These are phyloP conservation scores for Ogataea glucozyma DNA, from an alignment of 805 yeast species.

Conservation along the genomic window DNA sequence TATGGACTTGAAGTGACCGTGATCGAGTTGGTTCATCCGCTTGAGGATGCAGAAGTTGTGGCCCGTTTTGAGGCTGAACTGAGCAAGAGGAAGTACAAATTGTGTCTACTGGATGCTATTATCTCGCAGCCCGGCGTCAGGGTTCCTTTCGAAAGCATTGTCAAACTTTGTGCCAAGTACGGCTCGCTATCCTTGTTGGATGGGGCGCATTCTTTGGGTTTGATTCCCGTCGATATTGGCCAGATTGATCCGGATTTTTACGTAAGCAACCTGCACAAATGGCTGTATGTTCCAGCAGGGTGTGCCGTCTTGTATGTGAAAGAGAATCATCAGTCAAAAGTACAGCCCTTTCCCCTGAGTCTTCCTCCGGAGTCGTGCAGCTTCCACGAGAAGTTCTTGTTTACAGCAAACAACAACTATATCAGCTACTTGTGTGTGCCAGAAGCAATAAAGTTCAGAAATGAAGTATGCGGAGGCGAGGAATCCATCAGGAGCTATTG, in stretches of 20 bases:
- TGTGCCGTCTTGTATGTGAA: conserved; percentile 61
- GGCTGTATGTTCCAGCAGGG: conserved; percentile 61
- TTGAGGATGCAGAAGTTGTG: conserved; percentile 44
- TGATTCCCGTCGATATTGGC: conserved; percentile 43
- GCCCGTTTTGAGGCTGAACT: conserved; percentile 33
- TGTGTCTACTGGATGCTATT: conserved; percentile 58
- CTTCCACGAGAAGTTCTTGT: conserved; percentile 48
- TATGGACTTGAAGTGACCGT: conserved; percentile 38
- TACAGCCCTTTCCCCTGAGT: conserved; percentile 63
- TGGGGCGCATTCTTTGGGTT: conserved; percentile 73
- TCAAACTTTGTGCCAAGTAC: conserved; percentile 45
- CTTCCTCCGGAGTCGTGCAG: conserved; percentile 41
- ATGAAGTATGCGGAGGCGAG: conserved; percentile 61
- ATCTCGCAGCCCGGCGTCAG: conserved; percentile 64
- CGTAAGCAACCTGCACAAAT: conserved; percentile 66
- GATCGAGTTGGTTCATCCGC: conserved; percentile 45
- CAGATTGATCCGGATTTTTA: conserved; percentile 58
- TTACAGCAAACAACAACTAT: conserved; percentile 51
- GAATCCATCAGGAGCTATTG: conserved; percentile 51
- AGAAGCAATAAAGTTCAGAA: conserved; percentile 54
- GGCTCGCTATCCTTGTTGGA: conserved; percentile 59
- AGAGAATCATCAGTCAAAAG: conserved; percentile 45
- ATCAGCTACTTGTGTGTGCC: conserved; percentile 43
- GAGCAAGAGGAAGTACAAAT: conserved; percentile 32
- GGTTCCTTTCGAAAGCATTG: conserved; percentile 55